These are phyloP conservation scores for Epipyxis sp. DNA, from an alignment of 108 stramenopile genomes.

Conservation along the genomic window DNA sequence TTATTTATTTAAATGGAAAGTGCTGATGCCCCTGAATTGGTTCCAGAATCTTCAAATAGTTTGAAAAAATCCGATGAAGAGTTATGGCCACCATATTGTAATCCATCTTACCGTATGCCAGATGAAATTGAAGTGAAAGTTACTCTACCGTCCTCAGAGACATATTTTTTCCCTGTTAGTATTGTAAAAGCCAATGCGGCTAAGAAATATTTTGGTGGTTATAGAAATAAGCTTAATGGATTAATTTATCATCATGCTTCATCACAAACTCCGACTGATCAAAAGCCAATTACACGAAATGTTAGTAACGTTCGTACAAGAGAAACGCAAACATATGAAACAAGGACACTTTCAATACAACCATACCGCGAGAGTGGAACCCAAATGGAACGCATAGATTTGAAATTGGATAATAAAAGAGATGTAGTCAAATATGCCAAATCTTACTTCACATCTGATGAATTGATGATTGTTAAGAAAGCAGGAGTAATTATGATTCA, in stretches of 20 bases:
- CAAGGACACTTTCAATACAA: constrained; percentile 42
- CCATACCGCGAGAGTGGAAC: constrained; percentile 56
- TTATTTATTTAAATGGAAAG: background rate
- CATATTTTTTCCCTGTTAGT: constrained; percentile 32
- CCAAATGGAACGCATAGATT: constrained; percentile 55
- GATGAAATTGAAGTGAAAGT: constrained; percentile 34
- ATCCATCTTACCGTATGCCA: constrained; percentile 47
- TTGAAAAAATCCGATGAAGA: background rate
- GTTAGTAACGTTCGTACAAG: constrained; percentile 38
- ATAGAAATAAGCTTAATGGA: constrained; percentile 54
- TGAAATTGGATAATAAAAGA: constrained; percentile 43
- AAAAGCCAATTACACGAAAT: constrained; percentile 29
- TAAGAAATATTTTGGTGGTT: constrained; percentile 60
- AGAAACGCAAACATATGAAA: constrained; percentile 57
- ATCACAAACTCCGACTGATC: constrained; percentile 44
- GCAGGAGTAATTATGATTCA: constrained; percentile 45
- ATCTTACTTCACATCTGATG: constrained; percentile 57
- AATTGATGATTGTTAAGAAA: constrained; percentile 45
- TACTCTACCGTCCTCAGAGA: constrained; percentile 10
- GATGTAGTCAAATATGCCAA: constrained; percentile 37
- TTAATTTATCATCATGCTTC: constrained; percentile 57
- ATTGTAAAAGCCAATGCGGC: constrained; percentile 31
- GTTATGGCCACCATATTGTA: constrained; percentile 45
- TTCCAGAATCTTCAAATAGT: background rate
- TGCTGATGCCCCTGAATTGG: background rate